These are phyloP conservation scores for Cephalotrichum gorgonifer DNA, from an alignment of 2,329 filamentous ascomycete species.

Conservation along the genomic window DNA sequence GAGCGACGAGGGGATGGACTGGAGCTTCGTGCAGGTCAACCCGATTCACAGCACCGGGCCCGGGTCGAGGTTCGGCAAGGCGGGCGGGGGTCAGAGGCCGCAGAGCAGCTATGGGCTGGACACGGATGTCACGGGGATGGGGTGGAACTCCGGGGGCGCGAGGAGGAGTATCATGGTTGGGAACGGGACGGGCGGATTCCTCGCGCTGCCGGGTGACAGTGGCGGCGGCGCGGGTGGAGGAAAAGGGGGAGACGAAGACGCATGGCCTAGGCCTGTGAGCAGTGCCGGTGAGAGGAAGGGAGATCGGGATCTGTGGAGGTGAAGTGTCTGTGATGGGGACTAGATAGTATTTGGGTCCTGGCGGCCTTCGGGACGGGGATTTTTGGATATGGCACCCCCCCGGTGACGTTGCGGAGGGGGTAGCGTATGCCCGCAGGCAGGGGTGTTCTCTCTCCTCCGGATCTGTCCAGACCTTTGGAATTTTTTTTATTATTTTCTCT, in stretches of 20 bases:
- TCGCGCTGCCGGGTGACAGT: slow-evolving; percentile 34
- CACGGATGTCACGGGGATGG: slow-evolving; percentile 35
- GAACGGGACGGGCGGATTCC: slow-evolving; percentile 39
- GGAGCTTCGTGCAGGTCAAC: slow-evolving; percentile 45
- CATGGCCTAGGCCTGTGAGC: slow-evolving; percentile 31
- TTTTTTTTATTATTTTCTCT: too few relatives aligned
- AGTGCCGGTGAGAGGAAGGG: slow-evolving; percentile 28
- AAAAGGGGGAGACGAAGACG: slow-evolving; percentile 18
- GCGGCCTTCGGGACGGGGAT: too few relatives aligned
- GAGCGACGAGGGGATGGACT: slow-evolving; percentile 45
- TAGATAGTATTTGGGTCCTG: too few relatives aligned
- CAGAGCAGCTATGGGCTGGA: slow-evolving; percentile 47
- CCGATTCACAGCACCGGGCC: slow-evolving; percentile 14
- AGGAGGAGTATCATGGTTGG: slow-evolving; percentile 44
- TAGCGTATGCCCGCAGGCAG: too few relatives aligned
- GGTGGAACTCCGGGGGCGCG: slow-evolving; percentile 41
- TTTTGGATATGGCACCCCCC: too few relatives aligned
- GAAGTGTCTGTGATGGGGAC: not conserved
- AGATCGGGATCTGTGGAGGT: slow-evolving; percentile 32
- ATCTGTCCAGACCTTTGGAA: too few relatives aligned
- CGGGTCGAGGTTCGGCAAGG: not conserved
- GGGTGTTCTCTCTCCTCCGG: too few relatives aligned
- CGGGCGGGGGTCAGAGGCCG: slow-evolving; percentile 23
- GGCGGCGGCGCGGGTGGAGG: slow-evolving; percentile 9
- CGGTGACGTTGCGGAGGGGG: too few relatives aligned